phyloP scores from a whole-genome alignment of 805 yeast species.

The Candida rishiriensis region DNA sequence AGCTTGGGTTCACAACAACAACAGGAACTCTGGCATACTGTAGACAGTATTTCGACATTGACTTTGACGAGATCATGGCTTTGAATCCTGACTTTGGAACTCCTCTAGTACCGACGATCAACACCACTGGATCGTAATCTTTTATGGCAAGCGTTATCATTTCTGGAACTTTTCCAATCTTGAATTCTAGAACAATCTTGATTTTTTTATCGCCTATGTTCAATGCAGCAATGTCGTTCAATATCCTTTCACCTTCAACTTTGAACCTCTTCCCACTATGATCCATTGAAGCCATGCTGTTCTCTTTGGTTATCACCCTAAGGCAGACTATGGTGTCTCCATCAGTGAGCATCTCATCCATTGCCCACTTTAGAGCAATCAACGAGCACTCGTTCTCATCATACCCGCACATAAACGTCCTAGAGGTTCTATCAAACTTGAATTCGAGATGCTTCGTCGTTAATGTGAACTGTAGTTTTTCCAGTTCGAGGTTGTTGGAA shows the following conservation, averaged over 20 bases:
- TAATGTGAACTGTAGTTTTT: conserved; percentile 32
- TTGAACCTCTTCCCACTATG: conserved; percentile 24
- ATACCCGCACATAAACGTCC: conserved; percentile 41
- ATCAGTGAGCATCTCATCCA: conserved; percentile 39
- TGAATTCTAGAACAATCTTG: conserved; percentile 39
- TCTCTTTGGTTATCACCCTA: conserved; percentile 36
- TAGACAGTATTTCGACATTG: conserved; percentile 44
- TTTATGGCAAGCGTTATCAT: conserved; percentile 36
- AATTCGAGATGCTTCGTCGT: conserved; percentile 35
- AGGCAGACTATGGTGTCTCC: conserved; percentile 44
- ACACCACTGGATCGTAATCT: conserved; percentile 41
- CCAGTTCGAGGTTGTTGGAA: conserved; percentile 27
- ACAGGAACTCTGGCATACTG: conserved; percentile 44
- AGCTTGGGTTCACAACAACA: conserved; percentile 38
- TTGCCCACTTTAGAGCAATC: conserved; percentile 41
- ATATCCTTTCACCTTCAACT: conserved; percentile 30
- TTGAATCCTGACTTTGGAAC: conserved; percentile 35
- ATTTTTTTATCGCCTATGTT: conserved; percentile 35
- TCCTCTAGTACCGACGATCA: conserved; percentile 42
- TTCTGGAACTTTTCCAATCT: conserved; percentile 40
- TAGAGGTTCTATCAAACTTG: conserved; percentile 31
- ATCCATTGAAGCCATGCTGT: conserved; percentile 13
- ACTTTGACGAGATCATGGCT: conserved; percentile 36
- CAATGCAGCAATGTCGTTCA: conserved; percentile 28
- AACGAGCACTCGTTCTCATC: conserved; percentile 39